Percentiles rank a stretch among this genome's conserved stretches.
These are phyloP conservation scores for Phytophthora aleatoria DNA, from an alignment of 352 stramenopile species.

Conservation along the genomic window DNA sequence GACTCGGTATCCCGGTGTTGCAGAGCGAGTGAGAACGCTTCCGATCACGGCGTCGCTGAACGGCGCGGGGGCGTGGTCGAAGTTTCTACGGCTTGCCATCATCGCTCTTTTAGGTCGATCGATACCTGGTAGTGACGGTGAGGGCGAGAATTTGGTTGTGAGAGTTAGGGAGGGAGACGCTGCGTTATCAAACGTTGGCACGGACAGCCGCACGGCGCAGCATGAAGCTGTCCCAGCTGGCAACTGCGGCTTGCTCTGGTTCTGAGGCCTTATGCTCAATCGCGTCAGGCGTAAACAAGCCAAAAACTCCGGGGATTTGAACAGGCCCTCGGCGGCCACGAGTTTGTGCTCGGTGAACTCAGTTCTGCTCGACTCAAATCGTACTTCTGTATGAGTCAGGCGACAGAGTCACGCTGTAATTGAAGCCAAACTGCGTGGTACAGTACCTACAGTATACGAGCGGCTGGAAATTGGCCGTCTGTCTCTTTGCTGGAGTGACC, in stretches of 20 bases:
- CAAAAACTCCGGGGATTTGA: constrained; percentile 32
- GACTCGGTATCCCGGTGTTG: constrained; percentile 4
- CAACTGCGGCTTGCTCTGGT: constrained; percentile 18
- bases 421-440: constrained; percentile 21
- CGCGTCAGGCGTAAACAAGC: constrained; percentile 42
- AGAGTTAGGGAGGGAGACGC: not conserved
- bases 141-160: constrained; percentile 25
- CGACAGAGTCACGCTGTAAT: constrained; percentile 18
- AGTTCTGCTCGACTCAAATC: constrained; percentile 21
- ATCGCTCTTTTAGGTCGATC: constrained; percentile 19
- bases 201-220: constrained; percentile 21
- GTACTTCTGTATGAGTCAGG: constrained; percentile 25
- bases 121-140: not conserved
- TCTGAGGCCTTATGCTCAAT: constrained; percentile 24
- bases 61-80: constrained; percentile 19
- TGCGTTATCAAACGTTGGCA: constrained; percentile 37
- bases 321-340: constrained; percentile 17
- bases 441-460: constrained; percentile 1
- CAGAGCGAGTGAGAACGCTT: constrained; percentile 27
- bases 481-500: constrained; percentile 16
- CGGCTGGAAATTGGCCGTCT: constrained; percentile 16
- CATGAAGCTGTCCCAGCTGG: constrained; percentile 34
- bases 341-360: constrained; percentile 11
- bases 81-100: constrained; percentile 31
- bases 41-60: constrained; percentile 42